Evolutionary conservation across 768 basidiomycete genomes (phyloP).

Genomic region (Naganishia vaughanmartiniae): DNA sequence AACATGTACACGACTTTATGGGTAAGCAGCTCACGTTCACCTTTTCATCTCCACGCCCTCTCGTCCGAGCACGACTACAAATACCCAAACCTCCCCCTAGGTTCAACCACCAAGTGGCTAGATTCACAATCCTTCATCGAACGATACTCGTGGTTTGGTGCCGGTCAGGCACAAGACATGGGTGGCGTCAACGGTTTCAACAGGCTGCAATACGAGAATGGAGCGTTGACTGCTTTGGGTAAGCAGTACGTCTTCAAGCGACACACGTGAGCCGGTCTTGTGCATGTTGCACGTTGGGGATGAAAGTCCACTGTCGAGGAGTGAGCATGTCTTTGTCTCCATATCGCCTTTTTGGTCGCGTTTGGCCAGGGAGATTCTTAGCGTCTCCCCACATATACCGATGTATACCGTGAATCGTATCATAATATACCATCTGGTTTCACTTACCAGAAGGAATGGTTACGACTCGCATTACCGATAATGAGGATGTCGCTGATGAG

Average conservation of each 20-base stretch:
- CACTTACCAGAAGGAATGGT: too few relatives aligned
- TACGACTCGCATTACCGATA: too few relatives aligned
- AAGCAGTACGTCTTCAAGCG: slow-evolving; percentile 25
- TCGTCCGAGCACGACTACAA: background rate
- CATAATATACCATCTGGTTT: too few relatives aligned
- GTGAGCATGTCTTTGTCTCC: too few relatives aligned
- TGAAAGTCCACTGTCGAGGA: too few relatives aligned
- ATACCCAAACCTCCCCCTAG: background rate
- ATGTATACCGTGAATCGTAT: too few relatives aligned
- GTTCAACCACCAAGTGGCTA: slow-evolving; percentile 21
- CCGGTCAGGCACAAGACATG: slow-evolving; percentile 1
- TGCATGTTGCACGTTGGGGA: too few relatives aligned
- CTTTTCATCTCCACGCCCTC: background rate
- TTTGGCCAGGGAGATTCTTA: too few relatives aligned
- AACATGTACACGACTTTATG: slow-evolving; percentile 30
- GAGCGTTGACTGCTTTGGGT: slow-evolving; percentile 21
- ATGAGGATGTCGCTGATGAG: too few relatives aligned
- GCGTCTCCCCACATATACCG: too few relatives aligned
- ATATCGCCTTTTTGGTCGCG: too few relatives aligned
- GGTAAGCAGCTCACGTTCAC: background rate
- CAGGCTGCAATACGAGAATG: slow-evolving; percentile 28
- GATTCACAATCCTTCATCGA: slow-evolving; percentile 20
- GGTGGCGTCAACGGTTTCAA: slow-evolving; percentile 25
- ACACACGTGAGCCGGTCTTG: slow-evolving; percentile 2
- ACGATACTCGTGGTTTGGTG: slow-evolving; percentile 32